These are phyloP conservation scores for Monosporascus sp. DNA, from an alignment of 2,329 filamentous ascomycete genomes.

Conservation along the genomic window DNA sequence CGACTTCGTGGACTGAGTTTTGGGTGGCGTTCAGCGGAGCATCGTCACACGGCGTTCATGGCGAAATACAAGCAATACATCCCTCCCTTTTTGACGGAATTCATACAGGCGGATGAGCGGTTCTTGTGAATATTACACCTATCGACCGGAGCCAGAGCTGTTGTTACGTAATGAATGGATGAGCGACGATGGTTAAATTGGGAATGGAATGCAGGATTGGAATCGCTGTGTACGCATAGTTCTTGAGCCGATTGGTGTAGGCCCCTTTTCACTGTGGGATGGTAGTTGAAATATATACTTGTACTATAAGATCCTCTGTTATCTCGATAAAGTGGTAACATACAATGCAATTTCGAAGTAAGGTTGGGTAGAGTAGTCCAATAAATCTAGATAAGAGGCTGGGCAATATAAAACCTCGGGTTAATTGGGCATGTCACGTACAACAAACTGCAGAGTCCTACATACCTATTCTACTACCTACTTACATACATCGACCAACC, in stretches of 20 bases:
- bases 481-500: too few relatives aligned
- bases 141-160: background rate
- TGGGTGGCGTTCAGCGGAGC: background rate
- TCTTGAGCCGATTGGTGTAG: background rate
- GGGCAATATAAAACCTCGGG: too few relatives aligned
- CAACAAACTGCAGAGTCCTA: too few relatives aligned
- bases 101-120: background rate
- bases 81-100: background rate
- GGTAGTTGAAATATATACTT: background rate
- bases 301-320: background rate
- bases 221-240: background rate
- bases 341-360: too few relatives aligned
- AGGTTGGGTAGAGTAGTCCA: too few relatives aligned
- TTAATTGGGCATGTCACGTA: too few relatives aligned
- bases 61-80: background rate
- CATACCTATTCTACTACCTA: too few relatives aligned
- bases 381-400: too few relatives aligned
- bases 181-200: background rate
- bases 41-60: background rate
- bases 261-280: background rate
- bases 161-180: background rate
- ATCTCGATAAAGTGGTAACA: background rate
- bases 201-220: background rate
- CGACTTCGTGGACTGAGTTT: background rate
- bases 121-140: background rate